These are phyloP conservation scores for Terana coerulea DNA, from an alignment of 768 basidiomycete species.

Conservation along the genomic window DNA sequence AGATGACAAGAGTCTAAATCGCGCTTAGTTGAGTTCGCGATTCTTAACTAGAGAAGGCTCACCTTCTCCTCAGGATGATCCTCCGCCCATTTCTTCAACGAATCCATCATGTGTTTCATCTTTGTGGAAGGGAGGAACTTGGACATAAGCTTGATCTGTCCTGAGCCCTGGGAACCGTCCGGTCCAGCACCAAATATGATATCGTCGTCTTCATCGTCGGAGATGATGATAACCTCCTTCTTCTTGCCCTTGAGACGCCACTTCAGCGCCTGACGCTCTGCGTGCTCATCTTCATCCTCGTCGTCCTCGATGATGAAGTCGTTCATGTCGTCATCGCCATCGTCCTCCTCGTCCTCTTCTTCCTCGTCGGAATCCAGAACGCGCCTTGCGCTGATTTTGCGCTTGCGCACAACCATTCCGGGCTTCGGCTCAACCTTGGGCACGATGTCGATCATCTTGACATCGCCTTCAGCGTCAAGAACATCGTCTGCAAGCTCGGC, in stretches of 20 bases:
- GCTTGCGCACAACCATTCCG: conserved; percentile 21
- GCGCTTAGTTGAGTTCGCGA: neutral
- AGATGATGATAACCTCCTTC: conserved; percentile 36
- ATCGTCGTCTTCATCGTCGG: conserved; percentile 22
- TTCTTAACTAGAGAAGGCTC: neutral
- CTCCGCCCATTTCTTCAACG: conserved; percentile 40
- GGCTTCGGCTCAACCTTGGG: neutral
- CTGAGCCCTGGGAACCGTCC: conserved; percentile 22
- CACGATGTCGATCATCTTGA: conserved; percentile 15
- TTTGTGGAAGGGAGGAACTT: conserved; percentile 68
- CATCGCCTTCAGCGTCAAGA: conserved; percentile 28
- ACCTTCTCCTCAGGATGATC: conserved; percentile 62
- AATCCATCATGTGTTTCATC: conserved; percentile 72
- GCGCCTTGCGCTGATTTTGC: conserved; percentile 24
- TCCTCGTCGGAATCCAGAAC: conserved; percentile 30
- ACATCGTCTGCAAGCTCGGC: conserved; percentile 31
- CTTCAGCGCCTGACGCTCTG: conserved; percentile 35
- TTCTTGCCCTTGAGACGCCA: conserved; percentile 29
- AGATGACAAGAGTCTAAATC: conserved; percentile 55
- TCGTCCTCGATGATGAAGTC: conserved; percentile 52
- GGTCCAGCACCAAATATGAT: conserved; percentile 18
- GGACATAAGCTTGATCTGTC: conserved; percentile 43
- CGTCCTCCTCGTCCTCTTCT: conserved; percentile 32
- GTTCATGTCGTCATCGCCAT: conserved; percentile 40
- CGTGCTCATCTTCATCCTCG: conserved; percentile 55